A percentile compares a stretch with the other conserved stretches of the same genome.
These are phyloP conservation scores for Hygrophila difformis DNA, from an alignment of 257 asterid genomes.

Conservation along the genomic window DNA sequence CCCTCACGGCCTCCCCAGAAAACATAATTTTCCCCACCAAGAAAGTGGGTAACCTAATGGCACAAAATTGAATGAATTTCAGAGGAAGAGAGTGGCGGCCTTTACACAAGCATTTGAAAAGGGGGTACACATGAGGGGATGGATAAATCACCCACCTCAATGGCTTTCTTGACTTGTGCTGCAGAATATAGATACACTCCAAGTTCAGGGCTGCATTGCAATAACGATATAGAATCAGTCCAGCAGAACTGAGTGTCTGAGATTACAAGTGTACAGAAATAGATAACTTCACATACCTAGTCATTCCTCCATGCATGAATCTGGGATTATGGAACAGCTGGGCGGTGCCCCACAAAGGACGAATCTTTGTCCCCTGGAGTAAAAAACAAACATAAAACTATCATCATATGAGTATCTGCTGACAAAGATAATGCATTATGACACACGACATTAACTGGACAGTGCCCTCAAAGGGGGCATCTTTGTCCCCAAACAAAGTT, in stretches of 20 bases:
- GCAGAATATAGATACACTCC: constrained; percentile 72
- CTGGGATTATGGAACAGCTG: constrained; percentile 86
- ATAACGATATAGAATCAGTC: constrained; percentile 9
- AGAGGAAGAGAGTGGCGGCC: no score
- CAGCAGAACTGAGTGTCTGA: not conserved
- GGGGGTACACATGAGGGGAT: not conserved
- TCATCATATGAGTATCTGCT: not conserved
- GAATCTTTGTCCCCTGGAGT: constrained; percentile 57
- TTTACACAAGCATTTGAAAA: no score
- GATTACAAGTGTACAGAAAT: not conserved
- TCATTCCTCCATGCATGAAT: constrained; percentile 97
- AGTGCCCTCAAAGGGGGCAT: no score
- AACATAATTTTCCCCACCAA: constrained; percentile 95
- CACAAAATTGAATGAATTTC: constrained; percentile 12
- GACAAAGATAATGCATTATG: no score
- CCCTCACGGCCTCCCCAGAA: constrained; percentile 99
- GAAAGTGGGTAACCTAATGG: constrained; percentile 83
- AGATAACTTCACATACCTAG: constrained; percentile 44
- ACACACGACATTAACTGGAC: no score
- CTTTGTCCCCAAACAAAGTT: not conserved
- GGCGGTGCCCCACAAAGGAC: constrained; percentile 94
- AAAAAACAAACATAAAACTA: not conserved
- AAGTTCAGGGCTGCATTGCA: constrained; percentile 61
- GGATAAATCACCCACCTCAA: constrained; percentile 48
- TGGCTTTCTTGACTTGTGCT: constrained; percentile 95